Percentiles rank a stretch among this genome's conserved stretches.
These are phyloP conservation scores for Rhodotorula taiwanensis DNA, from an alignment of 768 basidiomycete species.

Conservation along the genomic window DNA sequence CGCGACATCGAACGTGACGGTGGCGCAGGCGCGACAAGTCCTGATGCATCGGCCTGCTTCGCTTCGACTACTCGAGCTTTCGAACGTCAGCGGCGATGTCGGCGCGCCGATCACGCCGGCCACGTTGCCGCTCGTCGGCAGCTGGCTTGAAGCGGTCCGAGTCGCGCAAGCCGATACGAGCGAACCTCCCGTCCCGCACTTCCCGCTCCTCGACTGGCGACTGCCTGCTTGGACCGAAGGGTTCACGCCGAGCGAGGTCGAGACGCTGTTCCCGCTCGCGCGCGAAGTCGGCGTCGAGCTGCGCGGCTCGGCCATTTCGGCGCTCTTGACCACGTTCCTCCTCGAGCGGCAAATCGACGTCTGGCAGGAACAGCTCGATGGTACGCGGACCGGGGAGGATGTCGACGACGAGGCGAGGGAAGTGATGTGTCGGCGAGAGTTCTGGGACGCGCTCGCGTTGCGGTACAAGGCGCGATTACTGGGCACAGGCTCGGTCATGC, in stretches of 20 bases:
- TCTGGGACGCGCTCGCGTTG: slow-evolving; percentile 28
- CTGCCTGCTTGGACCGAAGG: slow-evolving; percentile 6
- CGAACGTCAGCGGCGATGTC: slow-evolving; percentile 19
- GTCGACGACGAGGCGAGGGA: slow-evolving; percentile 11
- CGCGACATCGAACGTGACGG: background rate
- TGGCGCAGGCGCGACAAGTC: slow-evolving; percentile 5
- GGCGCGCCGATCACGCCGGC: slow-evolving; percentile 13
- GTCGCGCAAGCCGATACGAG: background rate
- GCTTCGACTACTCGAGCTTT: slow-evolving; percentile 3
- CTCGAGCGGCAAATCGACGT: slow-evolving; percentile 17
- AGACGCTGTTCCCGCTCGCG: slow-evolving; percentile 24
- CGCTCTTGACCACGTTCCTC: slow-evolving; percentile 17
- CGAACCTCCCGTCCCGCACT: background rate
- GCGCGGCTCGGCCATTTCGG: slow-evolving; percentile 4
- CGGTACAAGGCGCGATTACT: slow-evolving; percentile 17
- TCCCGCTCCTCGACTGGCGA: slow-evolving; percentile 19
- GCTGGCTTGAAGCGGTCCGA: slow-evolving; percentile 6
- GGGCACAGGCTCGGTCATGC: background rate
- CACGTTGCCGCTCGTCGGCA: slow-evolving; percentile 8
- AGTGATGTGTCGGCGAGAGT: slow-evolving; percentile 2
- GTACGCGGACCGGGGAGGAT: background rate
- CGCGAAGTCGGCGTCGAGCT: background rate
- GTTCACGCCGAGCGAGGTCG: slow-evolving; percentile 6
- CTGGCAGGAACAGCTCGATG: background rate
- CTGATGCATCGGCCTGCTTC: background rate